A percentile compares a stretch with the other conserved stretches of the same genome.
phyloP scores from a whole-genome alignment of 2,329 filamentous ascomycete species.

The Lecanosticta acicola region DNA sequence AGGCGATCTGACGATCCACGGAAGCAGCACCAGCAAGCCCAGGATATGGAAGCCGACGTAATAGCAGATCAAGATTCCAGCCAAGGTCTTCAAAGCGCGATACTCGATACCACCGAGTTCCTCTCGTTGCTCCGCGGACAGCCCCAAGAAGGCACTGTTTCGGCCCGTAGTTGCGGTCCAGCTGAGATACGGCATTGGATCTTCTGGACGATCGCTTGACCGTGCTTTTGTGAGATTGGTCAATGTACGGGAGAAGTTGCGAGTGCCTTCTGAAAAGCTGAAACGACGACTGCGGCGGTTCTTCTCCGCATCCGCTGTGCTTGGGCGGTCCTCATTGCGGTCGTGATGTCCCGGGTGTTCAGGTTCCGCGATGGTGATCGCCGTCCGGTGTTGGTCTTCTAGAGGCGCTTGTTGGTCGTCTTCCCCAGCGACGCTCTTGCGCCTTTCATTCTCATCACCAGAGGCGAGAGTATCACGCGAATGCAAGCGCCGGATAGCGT shows the following conservation, averaged over 20 bases:
- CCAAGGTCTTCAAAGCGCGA: slow-evolving; percentile 79
- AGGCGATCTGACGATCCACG: slow-evolving; percentile 67
- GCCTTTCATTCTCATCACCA: neutral
- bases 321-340: slow-evolving; percentile 8
- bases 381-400: slow-evolving; percentile 42
- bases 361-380: slow-evolving; percentile 64
- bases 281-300: slow-evolving; percentile 3
- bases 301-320: neutral
- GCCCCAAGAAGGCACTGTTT: slow-evolving; percentile 85
- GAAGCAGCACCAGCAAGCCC: slow-evolving; percentile 65
- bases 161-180: slow-evolving; percentile 88
- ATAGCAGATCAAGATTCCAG: slow-evolving; percentile 69
- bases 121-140: slow-evolving; percentile 86
- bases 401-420: slow-evolving; percentile 22
- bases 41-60: slow-evolving; percentile 78
- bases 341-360: slow-evolving; percentile 37
- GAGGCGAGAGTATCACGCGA: slow-evolving; percentile 12
- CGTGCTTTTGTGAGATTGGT: slow-evolving; percentile 50
- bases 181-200: slow-evolving; percentile 80
- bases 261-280: slow-evolving; percentile 12
- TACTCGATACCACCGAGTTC: slow-evolving; percentile 97
- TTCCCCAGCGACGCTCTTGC: slow-evolving; percentile 3
- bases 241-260: slow-evolving; percentile 46
- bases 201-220: slow-evolving; percentile 45
- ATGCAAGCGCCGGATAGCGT: slow-evolving; percentile 30